These are phyloP conservation scores for Tylopilus sp. DNA, from an alignment of 1,284 basidiomycete species.

Conservation along the genomic window DNA sequence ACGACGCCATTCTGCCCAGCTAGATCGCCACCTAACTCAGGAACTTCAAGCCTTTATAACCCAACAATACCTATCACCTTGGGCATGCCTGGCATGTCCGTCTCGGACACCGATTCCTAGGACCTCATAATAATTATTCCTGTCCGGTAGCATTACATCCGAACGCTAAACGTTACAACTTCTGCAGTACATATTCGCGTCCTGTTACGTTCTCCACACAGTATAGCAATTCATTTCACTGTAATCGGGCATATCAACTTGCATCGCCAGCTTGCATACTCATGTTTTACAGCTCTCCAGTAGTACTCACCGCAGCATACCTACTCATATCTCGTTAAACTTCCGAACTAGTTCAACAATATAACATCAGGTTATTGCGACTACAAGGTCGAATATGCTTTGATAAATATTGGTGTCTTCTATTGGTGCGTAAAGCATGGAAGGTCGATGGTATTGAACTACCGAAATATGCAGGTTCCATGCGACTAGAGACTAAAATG, in stretches of 20 bases:
- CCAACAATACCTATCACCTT: conserved; percentile 11
- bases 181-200: conserved; percentile 24
- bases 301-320: conserved; percentile 18
- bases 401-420: background rate
- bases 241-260: conserved; percentile 13
- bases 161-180: conserved; percentile 9
- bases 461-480: background rate
- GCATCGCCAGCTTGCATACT: conserved; percentile 15
- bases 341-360: conserved; percentile 18
- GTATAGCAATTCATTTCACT: conserved; percentile 11
- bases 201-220: background rate
- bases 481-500: conserved; percentile 12
- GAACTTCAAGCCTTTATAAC: conserved; percentile 10
- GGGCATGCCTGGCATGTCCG: conserved; percentile 16
- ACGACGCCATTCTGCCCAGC: conserved; percentile 38
- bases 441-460: background rate
- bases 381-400: background rate
- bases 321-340: conserved; percentile 9
- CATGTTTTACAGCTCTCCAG: conserved; percentile 22
- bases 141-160: conserved; percentile 1
- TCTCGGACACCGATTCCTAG: conserved; percentile 7
- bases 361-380: conserved; percentile 10
- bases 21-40: conserved; percentile 14
- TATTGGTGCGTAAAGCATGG: conserved; percentile 5
- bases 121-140: conserved; percentile 4